Conservation (phyloP, 75 land plant genomes). For the Pinus tabuliformis region DNA sequence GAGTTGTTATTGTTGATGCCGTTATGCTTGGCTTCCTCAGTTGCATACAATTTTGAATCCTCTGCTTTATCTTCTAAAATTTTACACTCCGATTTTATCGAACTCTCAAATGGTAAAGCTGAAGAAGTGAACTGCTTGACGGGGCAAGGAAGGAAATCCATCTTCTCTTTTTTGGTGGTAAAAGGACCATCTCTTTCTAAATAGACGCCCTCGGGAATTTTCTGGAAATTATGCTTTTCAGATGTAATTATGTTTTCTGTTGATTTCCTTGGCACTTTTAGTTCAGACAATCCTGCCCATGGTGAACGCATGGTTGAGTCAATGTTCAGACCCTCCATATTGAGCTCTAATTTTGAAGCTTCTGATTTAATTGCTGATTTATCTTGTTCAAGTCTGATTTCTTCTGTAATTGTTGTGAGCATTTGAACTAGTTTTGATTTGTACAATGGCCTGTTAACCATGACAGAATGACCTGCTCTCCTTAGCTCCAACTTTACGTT, state of each 20-base stretch:
- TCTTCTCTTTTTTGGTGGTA: not conserved
- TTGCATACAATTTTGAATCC: not conserved
- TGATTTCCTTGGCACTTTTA: not conserved
- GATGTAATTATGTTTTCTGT: not conserved
- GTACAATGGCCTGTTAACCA: slow-evolving; percentile 64
- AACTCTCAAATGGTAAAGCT: not conserved
- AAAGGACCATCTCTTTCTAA: not conserved
- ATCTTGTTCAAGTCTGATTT: not conserved
- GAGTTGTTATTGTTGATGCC: not conserved
- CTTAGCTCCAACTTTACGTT: slow-evolving; percentile 52
- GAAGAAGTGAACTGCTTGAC: not conserved
- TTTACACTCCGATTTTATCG: not conserved
- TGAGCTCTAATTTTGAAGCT: not conserved
- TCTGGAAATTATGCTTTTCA: not conserved
- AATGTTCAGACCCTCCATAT: not conserved
- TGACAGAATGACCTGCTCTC: slow-evolving; percentile 40
- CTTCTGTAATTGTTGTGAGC: slow-evolving; percentile 14
- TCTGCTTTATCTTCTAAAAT: not conserved
- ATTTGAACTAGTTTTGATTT: slow-evolving; percentile 59
- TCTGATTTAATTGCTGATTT: not conserved
- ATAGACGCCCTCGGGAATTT: not conserved
- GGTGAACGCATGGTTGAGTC: not conserved
- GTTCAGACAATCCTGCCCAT: not conserved
- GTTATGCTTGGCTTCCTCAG: not conserved
- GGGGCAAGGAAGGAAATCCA: not conserved